A percentile compares a stretch with the other conserved stretches of the same genome.
These are phyloP conservation scores for Cladosporium sphaerospermum DNA, from an alignment of 2,329 filamentous ascomycete genomes.

Conservation along the genomic window DNA sequence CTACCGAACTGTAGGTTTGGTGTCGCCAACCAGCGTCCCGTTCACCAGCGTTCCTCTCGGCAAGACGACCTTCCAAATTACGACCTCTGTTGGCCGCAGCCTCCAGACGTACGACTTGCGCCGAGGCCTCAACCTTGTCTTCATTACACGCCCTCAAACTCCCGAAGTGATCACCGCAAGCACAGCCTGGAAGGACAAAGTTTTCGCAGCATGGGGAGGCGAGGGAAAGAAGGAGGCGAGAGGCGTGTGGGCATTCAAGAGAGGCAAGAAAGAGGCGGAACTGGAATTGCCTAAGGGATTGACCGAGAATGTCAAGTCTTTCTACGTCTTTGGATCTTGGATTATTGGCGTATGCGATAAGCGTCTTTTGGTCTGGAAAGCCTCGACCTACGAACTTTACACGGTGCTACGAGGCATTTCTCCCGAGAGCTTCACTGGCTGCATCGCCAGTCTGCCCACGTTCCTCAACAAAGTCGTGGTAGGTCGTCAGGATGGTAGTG, in stretches of 20 bases:
- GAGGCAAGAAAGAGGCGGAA: conserved; percentile 76
- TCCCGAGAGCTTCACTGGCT: conserved; percentile 62
- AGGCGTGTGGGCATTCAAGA: conserved; percentile 86
- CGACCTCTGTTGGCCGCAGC: conserved; percentile 82
- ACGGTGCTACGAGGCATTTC: conserved; percentile 65
- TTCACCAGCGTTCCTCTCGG: conserved; percentile 85
- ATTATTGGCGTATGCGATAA: conserved; percentile 72
- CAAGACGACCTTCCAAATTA: conserved; percentile 95
- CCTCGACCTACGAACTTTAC: conserved; percentile 76
- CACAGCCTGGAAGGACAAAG: conserved; percentile 75
- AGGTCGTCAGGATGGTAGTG: conserved; percentile 76
- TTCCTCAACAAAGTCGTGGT: conserved; percentile 95
- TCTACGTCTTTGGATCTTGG: conserved; percentile 86
- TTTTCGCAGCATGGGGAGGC: conserved; percentile 86
- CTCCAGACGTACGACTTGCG: conserved; percentile 95
- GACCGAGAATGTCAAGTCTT: conserved; percentile 65
- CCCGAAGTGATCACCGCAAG: conserved; percentile 81
- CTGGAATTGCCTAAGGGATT: conserved; percentile 61
- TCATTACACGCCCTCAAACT: conserved; percentile 86
- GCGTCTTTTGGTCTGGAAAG: conserved; percentile 84
- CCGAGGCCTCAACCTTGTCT: conserved; percentile 83
- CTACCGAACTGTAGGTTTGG: conserved; percentile 88
- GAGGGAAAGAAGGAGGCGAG: conserved; percentile 45
- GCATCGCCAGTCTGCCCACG: conserved; percentile 83
- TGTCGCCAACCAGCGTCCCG: conserved; percentile 83